A percentile compares a stretch with the other conserved stretches of the same genome.
phyloP scores from a whole-genome alignment of 768 basidiomycete genomes.

The Collybia mongolica region DNA sequence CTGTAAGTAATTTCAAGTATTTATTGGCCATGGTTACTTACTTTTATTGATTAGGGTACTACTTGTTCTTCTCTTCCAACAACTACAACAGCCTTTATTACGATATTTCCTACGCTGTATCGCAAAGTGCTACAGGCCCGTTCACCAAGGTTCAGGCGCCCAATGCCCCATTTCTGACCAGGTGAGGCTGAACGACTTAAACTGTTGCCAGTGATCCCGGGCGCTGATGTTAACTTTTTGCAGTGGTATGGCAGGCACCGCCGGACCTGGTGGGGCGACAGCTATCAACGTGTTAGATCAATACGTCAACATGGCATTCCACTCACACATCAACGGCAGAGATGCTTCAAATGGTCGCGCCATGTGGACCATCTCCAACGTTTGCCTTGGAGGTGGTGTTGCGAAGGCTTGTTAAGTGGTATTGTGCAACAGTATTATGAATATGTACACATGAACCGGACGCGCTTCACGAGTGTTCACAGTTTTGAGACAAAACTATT shows the following conservation, averaged over 20 bases:
- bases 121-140: conserved; percentile 2
- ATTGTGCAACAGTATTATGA: too few relatives aligned
- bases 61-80: conserved; percentile 4
- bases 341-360: background rate
- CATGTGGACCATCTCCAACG: conserved; percentile 6
- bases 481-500: too few relatives aligned
- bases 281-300: conserved; percentile 3
- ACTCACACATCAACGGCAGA: conserved; percentile 2
- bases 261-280: conserved; percentile 3
- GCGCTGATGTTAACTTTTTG: background rate
- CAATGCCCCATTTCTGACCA: conserved; percentile 1
- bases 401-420: too few relatives aligned
- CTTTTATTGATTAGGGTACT: background rate
- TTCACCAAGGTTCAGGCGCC: conserved; percentile 4
- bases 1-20: background rate
- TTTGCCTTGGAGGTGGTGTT: conserved; percentile 2
- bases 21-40: background rate
- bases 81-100: conserved; percentile 3
- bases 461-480: too few relatives aligned
- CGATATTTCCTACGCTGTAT: conserved; percentile 4
- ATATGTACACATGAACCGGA: too few relatives aligned
- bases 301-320: conserved; percentile 7
- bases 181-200: background rate
- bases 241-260: background rate
- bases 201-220: too few relatives aligned